Conservation (phyloP, 106 monocot species). For the Posidonia australis region DNA sequence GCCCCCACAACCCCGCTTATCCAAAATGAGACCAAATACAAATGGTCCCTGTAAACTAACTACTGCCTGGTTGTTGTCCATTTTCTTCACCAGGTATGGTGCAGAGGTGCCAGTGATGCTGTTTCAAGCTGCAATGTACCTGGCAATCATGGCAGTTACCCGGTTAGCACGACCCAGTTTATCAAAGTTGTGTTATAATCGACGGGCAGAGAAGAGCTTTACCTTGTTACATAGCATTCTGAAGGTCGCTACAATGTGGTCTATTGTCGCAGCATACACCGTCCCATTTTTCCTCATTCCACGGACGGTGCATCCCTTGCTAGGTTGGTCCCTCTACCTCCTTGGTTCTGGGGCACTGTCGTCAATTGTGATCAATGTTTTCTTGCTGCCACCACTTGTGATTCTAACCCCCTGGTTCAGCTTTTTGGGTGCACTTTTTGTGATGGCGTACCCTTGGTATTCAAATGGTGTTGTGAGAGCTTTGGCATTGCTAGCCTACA, state of each 20-base stretch:
- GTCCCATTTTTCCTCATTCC: slow-evolving; percentile 86
- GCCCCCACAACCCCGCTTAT: too few species aligned
- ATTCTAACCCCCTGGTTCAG: slow-evolving; percentile 55
- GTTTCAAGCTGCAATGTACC: slow-evolving; percentile 51
- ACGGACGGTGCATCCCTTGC: slow-evolving; percentile 67
- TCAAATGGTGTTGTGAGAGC: slow-evolving; percentile 61
- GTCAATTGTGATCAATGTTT: slow-evolving; percentile 39
- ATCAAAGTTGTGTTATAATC: slow-evolving; percentile 62
- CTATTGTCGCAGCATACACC: slow-evolving; percentile 46
- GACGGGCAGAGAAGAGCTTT: slow-evolving; percentile 44
- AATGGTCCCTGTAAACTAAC: too few species aligned
- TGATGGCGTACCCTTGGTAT: slow-evolving; percentile 84
- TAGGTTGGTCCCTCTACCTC: slow-evolving; percentile 73
- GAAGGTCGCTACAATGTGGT: slow-evolving; percentile 47
- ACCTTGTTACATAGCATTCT: slow-evolving; percentile 35
- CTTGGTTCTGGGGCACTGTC: slow-evolving; percentile 45
- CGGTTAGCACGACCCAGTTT: slow-evolving; percentile 54
- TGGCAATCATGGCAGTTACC: slow-evolving; percentile 39
- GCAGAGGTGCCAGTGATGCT: slow-evolving; percentile 54
- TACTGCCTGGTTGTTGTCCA: background rate
- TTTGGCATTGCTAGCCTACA: slow-evolving; percentile 41
- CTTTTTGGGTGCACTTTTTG: slow-evolving; percentile 38
- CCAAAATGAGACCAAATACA: too few species aligned
- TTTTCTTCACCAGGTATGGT: slow-evolving; percentile 36
- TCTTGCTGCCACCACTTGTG: slow-evolving; percentile 46